These are phyloP conservation scores for Sporobolomyces pararoseus DNA, from an alignment of 768 basidiomycete species.

Conservation along the genomic window DNA sequence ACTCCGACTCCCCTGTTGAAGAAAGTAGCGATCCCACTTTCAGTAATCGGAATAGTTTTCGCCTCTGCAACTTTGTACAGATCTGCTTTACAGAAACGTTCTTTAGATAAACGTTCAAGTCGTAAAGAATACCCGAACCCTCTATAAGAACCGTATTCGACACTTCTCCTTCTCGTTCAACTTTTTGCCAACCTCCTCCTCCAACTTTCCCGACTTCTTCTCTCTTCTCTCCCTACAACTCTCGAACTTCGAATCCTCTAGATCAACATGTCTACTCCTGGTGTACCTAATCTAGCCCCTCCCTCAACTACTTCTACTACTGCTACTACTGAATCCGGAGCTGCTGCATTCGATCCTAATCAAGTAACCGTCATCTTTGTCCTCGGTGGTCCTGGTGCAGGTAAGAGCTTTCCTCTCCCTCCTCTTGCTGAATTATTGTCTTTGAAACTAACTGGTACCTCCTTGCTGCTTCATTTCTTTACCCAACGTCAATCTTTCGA, in stretches of 20 bases:
- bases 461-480: background rate
- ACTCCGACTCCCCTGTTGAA: background rate
- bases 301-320: background rate
- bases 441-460: background rate
- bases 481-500: constrained; percentile 13
- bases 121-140: constrained; percentile 27
- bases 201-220: background rate
- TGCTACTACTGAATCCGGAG: background rate
- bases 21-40: constrained; percentile 10
- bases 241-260: background rate
- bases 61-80: background rate
- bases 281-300: constrained; percentile 11
- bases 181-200: background rate
- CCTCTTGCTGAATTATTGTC: too few species aligned
- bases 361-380: constrained; percentile 89
- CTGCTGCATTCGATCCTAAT: constrained; percentile 59
- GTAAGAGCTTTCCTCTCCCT: too few species aligned
- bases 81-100: background rate
- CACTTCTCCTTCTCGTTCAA: background rate
- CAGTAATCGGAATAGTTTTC: constrained; percentile 17
- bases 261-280: constrained; percentile 11
- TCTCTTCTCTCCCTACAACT: background rate
- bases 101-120: background rate
- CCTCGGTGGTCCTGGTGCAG: constrained; percentile 93
- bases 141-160: background rate